Conservation (phyloP, 768 basidiomycete species). For the Tulasnella sp. region DNA sequence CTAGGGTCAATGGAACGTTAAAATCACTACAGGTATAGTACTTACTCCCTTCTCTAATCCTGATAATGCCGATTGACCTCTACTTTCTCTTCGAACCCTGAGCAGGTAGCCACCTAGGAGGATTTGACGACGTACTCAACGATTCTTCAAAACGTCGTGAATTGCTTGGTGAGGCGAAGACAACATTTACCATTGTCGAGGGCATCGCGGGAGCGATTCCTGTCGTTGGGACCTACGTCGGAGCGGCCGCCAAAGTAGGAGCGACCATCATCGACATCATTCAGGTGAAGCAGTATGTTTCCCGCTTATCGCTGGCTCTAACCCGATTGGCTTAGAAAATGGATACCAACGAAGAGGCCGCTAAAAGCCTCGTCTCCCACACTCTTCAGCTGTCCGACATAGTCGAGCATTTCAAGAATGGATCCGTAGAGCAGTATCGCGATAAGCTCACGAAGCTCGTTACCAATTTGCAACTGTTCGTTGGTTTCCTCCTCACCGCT, state of each 20-base stretch:
- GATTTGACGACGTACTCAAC: too few species aligned
- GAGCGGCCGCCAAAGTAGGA: not conserved
- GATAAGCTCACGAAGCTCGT: not conserved
- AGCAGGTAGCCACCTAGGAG: too few species aligned
- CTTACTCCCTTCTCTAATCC: too few species aligned
- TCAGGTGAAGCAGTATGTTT: not conserved
- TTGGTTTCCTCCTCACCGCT: not conserved
- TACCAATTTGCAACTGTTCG: not conserved
- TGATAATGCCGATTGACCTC: too few species aligned
- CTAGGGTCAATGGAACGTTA: too few species aligned
- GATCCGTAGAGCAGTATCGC: not conserved
- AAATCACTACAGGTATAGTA: too few species aligned
- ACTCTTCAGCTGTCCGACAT: not conserved
- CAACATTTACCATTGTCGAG: not conserved
- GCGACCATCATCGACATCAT: not conserved
- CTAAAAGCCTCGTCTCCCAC: not conserved
- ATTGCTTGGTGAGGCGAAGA: not conserved
- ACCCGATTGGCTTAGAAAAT: not conserved
- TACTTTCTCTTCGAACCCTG: too few species aligned
- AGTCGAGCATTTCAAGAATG: not conserved
- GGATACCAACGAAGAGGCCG: not conserved
- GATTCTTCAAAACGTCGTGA: too few species aligned
- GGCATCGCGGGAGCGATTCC: not conserved
- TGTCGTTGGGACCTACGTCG: not conserved
- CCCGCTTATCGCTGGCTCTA: not conserved